Percentiles rank a stretch among this genome's conserved stretches.
phyloP scores from a whole-genome alignment of 495 filamentous ascomycete species.

The Margaritispora aquatica region DNA sequence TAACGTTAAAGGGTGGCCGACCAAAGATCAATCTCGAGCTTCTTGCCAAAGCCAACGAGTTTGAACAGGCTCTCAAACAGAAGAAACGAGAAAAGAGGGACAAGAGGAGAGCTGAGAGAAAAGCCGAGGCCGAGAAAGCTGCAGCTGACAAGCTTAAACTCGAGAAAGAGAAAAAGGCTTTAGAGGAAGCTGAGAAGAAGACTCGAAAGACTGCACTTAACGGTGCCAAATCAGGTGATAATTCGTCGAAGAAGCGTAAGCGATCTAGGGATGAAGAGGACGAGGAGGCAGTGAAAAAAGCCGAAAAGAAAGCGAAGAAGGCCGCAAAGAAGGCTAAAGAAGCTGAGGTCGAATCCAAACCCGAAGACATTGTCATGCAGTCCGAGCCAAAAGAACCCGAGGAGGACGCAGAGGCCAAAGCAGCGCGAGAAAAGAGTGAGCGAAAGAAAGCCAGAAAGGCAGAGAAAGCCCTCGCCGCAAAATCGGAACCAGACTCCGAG shows the following conservation, averaged over 20 bases:
- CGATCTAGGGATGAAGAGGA: conserved; percentile 14
- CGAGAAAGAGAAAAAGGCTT: background rate
- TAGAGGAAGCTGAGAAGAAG: conserved; percentile 1
- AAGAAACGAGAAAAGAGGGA: conserved; percentile 6
- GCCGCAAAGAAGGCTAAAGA: conserved; percentile 13
- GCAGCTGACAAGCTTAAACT: background rate
- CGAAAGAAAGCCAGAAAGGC: background rate
- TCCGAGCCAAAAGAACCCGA: conserved; percentile 9
- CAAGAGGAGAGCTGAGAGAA: background rate
- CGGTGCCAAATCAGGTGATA: background rate
- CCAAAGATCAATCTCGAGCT: background rate
- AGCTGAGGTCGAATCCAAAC: conserved; percentile 14
- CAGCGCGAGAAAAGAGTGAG: background rate
- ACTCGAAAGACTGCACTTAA: background rate
- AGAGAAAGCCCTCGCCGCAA: background rate
- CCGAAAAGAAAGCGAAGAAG: background rate
- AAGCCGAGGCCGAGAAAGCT: background rate
- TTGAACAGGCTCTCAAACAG: background rate
- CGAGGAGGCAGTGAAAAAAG: too few species aligned
- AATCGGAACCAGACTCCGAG: conserved; percentile 5
- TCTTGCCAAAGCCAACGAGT: background rate
- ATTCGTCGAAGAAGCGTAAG: background rate
- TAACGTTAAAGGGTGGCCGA: background rate
- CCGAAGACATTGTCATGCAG: conserved; percentile 19
- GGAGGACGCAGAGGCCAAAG: conserved; percentile 4